Evolutionary conservation across 1,284 basidiomycete genomes (phyloP).

Genomic region (Phellopilus nigrolimitatus): DNA sequence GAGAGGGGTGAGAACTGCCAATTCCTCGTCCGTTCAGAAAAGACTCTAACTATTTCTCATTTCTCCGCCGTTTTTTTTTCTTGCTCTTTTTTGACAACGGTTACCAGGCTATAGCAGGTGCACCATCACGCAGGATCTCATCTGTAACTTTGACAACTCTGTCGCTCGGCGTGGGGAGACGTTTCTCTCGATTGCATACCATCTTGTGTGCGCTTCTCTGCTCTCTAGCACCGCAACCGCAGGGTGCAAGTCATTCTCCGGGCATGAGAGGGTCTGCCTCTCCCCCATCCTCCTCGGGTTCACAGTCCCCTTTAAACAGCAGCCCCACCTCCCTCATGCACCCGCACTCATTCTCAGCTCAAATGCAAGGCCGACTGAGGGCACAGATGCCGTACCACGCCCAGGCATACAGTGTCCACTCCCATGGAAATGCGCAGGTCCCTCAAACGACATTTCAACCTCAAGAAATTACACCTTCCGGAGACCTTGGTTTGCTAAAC

Average conservation of each 20-base stretch:
- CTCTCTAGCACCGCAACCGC: neutral
- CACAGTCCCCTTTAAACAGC: neutral
- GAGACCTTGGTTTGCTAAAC: no score
- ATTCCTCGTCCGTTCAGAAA: no score
- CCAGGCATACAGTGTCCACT: no score
- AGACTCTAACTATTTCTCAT: no score
- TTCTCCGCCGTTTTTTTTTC: neutral
- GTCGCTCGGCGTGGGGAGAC: constrained; percentile 7
- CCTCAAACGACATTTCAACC: no score
- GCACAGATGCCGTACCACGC: no score
- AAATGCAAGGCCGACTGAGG: no score
- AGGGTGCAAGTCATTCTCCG: neutral
- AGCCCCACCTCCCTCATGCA: neutral
- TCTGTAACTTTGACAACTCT: constrained; percentile 10
- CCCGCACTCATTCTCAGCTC: constrained; percentile 1
- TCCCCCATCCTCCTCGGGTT: neutral
- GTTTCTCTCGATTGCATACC: constrained; percentile 16
- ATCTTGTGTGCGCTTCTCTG: constrained; percentile 2
- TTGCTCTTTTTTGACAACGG: neutral
- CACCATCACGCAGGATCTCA: constrained; percentile 15
- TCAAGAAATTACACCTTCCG: no score
- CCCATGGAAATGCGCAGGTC: no score
- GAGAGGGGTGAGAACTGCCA: constrained; percentile 11
- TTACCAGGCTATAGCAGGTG: neutral
- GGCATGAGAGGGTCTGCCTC: neutral